Evolutionary conservation across 805 yeast species (phyloP).

Genomic region (Cephaloascus albidus): DNA sequence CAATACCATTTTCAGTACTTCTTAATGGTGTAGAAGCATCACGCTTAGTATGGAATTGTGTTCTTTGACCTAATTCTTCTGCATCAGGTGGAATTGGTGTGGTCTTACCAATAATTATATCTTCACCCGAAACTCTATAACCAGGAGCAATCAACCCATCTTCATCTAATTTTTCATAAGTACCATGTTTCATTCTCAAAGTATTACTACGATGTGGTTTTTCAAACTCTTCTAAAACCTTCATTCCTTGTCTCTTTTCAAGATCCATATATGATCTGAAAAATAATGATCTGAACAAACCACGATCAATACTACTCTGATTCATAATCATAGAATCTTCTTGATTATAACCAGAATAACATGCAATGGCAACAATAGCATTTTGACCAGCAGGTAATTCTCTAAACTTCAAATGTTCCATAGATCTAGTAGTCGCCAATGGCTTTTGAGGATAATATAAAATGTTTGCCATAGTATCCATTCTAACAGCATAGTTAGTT

Average conservation of each 20-base stretch:
- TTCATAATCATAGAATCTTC: conserved; percentile 99
- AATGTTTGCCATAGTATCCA: conserved; percentile 99
- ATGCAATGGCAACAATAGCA: conserved; percentile 95
- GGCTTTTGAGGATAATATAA: conserved; percentile 97
- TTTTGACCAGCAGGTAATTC: conserved; percentile 99
- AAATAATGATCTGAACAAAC: conserved; percentile 89
- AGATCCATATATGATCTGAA: conserved; percentile 98
- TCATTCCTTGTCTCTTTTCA: conserved; percentile 97
- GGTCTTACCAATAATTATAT: conserved; percentile 96
- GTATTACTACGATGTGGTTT: conserved; percentile 95
- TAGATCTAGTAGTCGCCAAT: conserved; percentile 92
- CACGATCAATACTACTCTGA: conserved; percentile 95
- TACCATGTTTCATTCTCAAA: conserved; percentile 91
- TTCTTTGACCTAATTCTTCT: conserved; percentile 97
- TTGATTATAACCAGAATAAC: conserved; percentile 98
- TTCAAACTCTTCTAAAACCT: conserved; percentile 95
- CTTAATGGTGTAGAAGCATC: conserved; percentile 97
- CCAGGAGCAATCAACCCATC: conserved; percentile 99
- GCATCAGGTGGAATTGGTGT: conserved; percentile 99
- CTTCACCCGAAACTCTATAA: conserved; percentile 97
- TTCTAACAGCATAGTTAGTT: conserved; percentile 91
- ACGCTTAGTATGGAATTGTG: conserved; percentile 95
- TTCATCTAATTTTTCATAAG: conserved; percentile 95
- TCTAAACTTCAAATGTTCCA: conserved; percentile 95
- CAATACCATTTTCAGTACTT: conserved; percentile 96